phyloP scores from a whole-genome alignment of 2,329 filamentous ascomycete species.

The Fusarium torreyae region DNA sequence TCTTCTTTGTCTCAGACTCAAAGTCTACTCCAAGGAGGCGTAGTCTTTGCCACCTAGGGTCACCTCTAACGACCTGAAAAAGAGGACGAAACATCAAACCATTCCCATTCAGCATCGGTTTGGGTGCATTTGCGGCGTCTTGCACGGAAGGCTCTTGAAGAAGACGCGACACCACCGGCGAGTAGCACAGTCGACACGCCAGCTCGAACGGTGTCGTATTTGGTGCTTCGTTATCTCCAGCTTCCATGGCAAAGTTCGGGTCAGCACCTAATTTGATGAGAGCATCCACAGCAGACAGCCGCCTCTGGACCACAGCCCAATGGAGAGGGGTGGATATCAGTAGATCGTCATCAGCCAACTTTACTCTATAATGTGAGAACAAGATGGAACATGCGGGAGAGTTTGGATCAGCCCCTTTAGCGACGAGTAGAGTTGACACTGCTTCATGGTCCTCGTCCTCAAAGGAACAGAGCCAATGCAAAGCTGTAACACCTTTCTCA shows the following conservation, averaged over 20 bases:
- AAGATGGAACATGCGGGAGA: background rate
- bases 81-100: constrained; percentile 8
- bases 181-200: background rate
- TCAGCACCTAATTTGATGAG: constrained; percentile 3
- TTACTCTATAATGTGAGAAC: background rate
- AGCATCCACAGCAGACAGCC: background rate
- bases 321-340: background rate
- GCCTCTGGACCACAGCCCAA: background rate
- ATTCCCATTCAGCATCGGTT: background rate
- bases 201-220: constrained; percentile 5
- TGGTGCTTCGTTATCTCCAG: background rate
- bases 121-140: background rate
- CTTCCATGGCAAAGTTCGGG: constrained; percentile 10
- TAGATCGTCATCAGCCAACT: background rate
- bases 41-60: background rate
- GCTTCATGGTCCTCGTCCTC: background rate
- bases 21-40: background rate
- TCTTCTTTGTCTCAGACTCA: constrained; percentile 8
- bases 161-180: background rate
- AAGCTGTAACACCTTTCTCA: background rate
- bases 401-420: constrained; percentile 1
- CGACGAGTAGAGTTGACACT: background rate
- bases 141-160: background rate
- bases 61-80: constrained; percentile 2
- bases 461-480: constrained; percentile 11